Conservation (phyloP, 164 flowering plant species). For the Macadamia tetraphylla region DNA sequence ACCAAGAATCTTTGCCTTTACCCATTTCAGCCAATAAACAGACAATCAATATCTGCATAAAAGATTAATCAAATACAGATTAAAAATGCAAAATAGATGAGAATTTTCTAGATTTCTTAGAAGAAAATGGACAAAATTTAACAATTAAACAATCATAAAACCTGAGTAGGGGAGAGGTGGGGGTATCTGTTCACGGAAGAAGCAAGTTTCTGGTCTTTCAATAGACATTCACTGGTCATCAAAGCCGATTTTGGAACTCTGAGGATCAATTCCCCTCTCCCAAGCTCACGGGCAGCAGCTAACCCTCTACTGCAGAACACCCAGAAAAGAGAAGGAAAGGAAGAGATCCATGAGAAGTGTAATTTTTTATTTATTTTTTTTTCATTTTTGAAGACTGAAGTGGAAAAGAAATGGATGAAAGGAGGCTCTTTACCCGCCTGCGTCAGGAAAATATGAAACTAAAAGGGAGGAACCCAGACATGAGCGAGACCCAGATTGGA, state of each 20-base stretch:
- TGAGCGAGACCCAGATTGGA: slow-evolving; percentile 10
- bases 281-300: slow-evolving; percentile 55
- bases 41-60: slow-evolving; percentile 52
- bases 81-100: neutral
- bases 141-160: slow-evolving; percentile 6
- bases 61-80: neutral
- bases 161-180: slow-evolving; percentile 66
- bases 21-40: slow-evolving; percentile 70
- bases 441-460: slow-evolving; percentile 54
- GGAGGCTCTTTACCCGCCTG: slow-evolving; percentile 57
- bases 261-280: slow-evolving; percentile 59
- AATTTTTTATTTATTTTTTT: neutral
- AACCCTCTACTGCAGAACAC: slow-evolving; percentile 63
- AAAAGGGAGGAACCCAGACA: slow-evolving; percentile 65
- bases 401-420: too few relatives aligned
- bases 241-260: slow-evolving; percentile 66
- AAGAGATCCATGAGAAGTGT: neutral
- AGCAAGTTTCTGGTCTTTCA: slow-evolving; percentile 38
- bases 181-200: slow-evolving; percentile 27
- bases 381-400: too few relatives aligned
- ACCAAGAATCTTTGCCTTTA: slow-evolving; percentile 66
- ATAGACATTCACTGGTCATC: slow-evolving; percentile 40
- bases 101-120: neutral
- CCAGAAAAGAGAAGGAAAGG: neutral
- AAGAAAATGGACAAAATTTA: neutral